phyloP scores from a whole-genome alignment of 1,139 yeast species.

The Tardiomyces blankii region DNA sequence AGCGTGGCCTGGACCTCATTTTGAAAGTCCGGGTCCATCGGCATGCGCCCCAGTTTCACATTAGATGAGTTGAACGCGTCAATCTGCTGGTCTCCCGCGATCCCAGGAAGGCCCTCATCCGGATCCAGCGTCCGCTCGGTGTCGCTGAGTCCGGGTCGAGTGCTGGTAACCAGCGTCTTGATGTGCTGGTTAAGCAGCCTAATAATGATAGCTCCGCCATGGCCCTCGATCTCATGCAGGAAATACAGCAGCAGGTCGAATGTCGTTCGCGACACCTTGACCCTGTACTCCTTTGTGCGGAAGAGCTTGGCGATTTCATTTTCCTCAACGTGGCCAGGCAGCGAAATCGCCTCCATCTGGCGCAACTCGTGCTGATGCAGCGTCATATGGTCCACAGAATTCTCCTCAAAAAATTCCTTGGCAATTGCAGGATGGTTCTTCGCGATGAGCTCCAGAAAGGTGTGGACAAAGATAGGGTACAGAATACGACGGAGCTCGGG shows the following conservation, averaged over 20 bases:
- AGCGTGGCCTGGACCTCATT: conserved; percentile 80
- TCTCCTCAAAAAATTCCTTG: conserved; percentile 63
- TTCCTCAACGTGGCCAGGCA: conserved; percentile 72
- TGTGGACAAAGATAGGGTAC: conserved; percentile 85
- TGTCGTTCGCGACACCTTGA: conserved; percentile 74
- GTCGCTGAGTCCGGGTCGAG: conserved; percentile 25
- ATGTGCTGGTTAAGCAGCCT: conserved; percentile 80
- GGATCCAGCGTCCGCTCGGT: conserved; percentile 34
- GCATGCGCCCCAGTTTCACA: conserved; percentile 73
- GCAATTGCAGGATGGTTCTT: conserved; percentile 54
- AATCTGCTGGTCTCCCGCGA: conserved; percentile 31
- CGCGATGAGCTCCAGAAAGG: conserved; percentile 66
- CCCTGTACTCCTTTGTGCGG: conserved; percentile 58
- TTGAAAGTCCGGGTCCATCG: conserved; percentile 73
- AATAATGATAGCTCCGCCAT: conserved; percentile 83
- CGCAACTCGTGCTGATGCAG: conserved; percentile 72
- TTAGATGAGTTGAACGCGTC: conserved; percentile 56
- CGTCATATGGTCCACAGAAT: conserved; percentile 59
- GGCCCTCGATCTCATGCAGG: conserved; percentile 82
- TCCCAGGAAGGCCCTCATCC: conserved; percentile 56
- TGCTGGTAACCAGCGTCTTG: conserved; percentile 44
- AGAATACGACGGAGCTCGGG: conserved; percentile 77
- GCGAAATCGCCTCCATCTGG: conserved; percentile 58
- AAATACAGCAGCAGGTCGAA: conserved; percentile 76
- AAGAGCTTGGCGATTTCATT: conserved; percentile 74